Conservation (phyloP, 208 protist genomes). For the Acanthamoeba sp. region DNA sequence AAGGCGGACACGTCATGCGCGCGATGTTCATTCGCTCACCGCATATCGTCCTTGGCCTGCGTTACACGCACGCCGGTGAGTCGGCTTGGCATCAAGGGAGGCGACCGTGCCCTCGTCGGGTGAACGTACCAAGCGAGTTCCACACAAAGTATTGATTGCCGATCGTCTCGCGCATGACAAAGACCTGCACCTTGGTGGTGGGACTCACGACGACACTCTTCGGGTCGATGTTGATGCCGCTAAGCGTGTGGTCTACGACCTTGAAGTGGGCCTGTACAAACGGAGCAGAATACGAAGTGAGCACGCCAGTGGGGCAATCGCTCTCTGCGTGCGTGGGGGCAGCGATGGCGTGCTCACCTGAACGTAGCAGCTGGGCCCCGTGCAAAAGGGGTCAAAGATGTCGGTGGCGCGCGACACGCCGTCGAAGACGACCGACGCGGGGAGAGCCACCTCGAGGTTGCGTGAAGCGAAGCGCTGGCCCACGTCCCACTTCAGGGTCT, state of each 20-base stretch:
- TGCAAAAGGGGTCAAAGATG: slow-evolving; percentile 48
- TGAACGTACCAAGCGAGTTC: slow-evolving; percentile 50
- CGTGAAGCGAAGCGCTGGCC: slow-evolving; percentile 64
- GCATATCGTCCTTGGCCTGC: background rate
- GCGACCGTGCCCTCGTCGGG: background rate
- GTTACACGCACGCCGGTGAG: background rate
- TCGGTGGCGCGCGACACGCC: background rate
- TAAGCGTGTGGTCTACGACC: slow-evolving; percentile 12
- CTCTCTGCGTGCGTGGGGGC: background rate
- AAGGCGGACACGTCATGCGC: too few species aligned
- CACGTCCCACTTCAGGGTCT: slow-evolving; percentile 60
- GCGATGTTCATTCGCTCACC: slow-evolving; percentile 6
- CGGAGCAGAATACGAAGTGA: background rate
- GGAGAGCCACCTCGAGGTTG: slow-evolving; percentile 71
- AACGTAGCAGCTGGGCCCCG: slow-evolving; percentile 36
- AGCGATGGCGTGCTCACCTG: background rate
- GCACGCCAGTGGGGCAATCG: background rate
- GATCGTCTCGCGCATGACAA: slow-evolving; percentile 31
- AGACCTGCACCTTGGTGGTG: slow-evolving; percentile 40
- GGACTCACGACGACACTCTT: slow-evolving; percentile 13
- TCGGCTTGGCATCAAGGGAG: background rate
- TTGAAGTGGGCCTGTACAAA: slow-evolving; percentile 23
- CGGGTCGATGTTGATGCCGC: slow-evolving; percentile 38
- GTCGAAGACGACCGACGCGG: slow-evolving; percentile 25
- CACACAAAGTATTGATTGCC: slow-evolving; percentile 59